Evolutionary conservation across 2,329 filamentous ascomycete genomes (phyloP), one percentile per base, ranked within the genome.

Genomic region (Thielaviopsis euricoi): DNA sequence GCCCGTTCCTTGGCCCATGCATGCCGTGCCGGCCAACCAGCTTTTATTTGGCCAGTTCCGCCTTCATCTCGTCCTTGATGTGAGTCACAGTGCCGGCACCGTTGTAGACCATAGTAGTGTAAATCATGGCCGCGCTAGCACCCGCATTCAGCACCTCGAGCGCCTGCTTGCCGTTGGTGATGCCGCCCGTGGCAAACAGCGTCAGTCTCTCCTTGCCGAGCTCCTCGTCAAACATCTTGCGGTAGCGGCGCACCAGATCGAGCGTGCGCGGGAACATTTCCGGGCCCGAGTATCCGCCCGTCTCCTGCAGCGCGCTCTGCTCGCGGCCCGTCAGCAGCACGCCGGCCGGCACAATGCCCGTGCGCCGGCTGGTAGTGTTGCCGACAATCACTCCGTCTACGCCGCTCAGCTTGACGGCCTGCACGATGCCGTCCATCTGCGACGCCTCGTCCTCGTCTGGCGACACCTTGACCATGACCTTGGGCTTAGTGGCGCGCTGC

Each of bases 401-500:
- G 6, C 90, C 90, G 61, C 87, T 89, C 63, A 76, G 76, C 75
- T 82, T 86, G 13, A 95, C 83, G 0, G 90, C 90, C 64, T 89
- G 81, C 61, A 89, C 91, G 58, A 98, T 95, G 9, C 90, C 93
- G 49, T 84, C 79, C 61, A 98, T 81, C 68, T 98, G 89, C 58
- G 82, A 75, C 56, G 89, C 83, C 21, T 85, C 82, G 68, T 96
- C 89, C 71, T 97, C 93, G 65, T 98, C 93, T 0, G 93, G 93
- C 60, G 88, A 95, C 21, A 98, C 91, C 74, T 98, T 98, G 65
- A 98, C 93, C 88, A 98, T 95, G 59, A 98, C 88, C 59, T 76
- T 82, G 56, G 71, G 71, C 66, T 85, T 87, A 0, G 77, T 80
- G 67, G 81, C 85, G 63, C 90, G 78, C 26, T 86, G 76, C 13